Evolutionary conservation across 306 rosid genomes (phyloP).

Genomic region (Cucumis cinereus): DNA sequence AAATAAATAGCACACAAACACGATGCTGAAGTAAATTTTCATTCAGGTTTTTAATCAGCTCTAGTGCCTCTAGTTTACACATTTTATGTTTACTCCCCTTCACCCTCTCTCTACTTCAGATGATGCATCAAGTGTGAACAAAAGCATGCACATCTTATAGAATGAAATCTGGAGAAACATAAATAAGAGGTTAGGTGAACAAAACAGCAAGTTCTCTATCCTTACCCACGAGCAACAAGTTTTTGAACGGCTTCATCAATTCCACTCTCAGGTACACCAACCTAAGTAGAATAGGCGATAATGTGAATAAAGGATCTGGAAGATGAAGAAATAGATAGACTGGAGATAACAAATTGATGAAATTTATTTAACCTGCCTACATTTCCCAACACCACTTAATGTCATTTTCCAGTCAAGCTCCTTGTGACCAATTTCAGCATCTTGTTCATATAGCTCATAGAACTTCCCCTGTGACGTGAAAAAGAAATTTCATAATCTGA

Average conservation of each 20-base stretch:
- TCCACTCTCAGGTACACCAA: constrained; percentile 96
- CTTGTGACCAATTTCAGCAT: constrained; percentile 96
- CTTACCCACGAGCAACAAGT: constrained; percentile 95
- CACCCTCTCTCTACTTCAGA: neutral
- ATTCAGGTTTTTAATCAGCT: neutral
- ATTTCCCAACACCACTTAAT: constrained; percentile 90
- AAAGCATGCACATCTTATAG: neutral
- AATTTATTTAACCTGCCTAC: constrained; percentile 66
- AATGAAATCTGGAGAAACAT: neutral
- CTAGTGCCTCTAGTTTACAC: neutral
- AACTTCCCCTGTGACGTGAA: constrained; percentile 61
- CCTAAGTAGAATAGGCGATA: constrained; percentile 34
- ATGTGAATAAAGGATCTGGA: neutral
- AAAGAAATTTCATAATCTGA: neutral
- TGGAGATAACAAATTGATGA: neutral
- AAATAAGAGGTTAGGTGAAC: neutral
- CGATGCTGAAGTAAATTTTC: neutral
- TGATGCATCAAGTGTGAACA: neutral
- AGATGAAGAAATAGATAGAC: neutral
- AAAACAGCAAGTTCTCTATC: neutral
- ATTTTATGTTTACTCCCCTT: neutral
- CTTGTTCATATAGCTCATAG: constrained; percentile 89
- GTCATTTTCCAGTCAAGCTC: constrained; percentile 99
- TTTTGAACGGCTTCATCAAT: constrained; percentile 90
- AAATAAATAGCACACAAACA: neutral